Percentiles rank a stretch among this genome's conserved stretches.
Conservation (phyloP, 202 grass and related monocot genomes). For the Zizania palustris region DNA sequence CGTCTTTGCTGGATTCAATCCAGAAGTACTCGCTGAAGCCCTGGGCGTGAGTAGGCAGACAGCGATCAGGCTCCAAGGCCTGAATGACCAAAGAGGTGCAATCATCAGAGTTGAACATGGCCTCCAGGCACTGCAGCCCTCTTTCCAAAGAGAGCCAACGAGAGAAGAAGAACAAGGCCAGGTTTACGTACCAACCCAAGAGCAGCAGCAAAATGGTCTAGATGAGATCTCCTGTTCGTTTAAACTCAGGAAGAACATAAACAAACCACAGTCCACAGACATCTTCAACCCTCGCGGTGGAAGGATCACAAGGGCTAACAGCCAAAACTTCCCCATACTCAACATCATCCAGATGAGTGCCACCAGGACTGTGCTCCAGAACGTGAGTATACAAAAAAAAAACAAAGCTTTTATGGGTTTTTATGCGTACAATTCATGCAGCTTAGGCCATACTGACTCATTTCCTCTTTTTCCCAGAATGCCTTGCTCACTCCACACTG, state of each 20-base stretch:
- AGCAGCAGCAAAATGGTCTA: constrained; percentile 6
- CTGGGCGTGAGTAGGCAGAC: constrained; percentile 34
- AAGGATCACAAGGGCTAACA: constrained; percentile 37
- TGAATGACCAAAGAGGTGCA: constrained; percentile 27
- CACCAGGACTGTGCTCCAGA: constrained; percentile 24
- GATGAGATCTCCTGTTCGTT: constrained; percentile 37
- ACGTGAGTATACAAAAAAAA: constrained; percentile 7
- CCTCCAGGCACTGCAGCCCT: constrained; percentile 24
- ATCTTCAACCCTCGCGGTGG: constrained; percentile 20
- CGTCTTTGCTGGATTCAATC: constrained; percentile 36
- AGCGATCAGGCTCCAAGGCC: constrained; percentile 28
- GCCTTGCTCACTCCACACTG: constrained; percentile 39
- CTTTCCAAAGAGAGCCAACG: neutral
- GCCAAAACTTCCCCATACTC: constrained; percentile 47
- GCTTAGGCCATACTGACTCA: neutral
- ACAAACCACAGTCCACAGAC: neutral
- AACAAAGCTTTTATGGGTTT: neutral
- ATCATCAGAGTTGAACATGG: constrained; percentile 33
- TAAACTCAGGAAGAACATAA: constrained; percentile 41
- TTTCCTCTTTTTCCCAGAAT: constrained; percentile 29
- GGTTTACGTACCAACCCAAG: neutral
- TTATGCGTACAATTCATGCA: neutral
- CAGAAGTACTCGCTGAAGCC: constrained; percentile 35
- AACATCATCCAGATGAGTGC: constrained; percentile 46
- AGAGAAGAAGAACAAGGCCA: neutral